A percentile compares a stretch with the other conserved stretches of the same genome.
phyloP scores from a whole-genome alignment of 116 monocot species.

The Zostera marina region DNA sequence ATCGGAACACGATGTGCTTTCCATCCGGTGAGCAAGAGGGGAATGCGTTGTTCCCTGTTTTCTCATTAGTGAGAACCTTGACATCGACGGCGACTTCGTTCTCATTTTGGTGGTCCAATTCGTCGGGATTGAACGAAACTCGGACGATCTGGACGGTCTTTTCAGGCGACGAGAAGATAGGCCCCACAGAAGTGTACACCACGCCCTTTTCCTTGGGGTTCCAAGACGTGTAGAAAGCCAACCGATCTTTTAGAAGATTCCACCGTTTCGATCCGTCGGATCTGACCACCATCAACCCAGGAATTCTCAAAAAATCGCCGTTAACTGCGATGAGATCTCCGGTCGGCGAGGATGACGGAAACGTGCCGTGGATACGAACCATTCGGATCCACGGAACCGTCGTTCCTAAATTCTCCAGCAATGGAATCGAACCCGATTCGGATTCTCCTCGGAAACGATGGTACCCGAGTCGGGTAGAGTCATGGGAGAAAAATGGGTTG shows the following conservation, averaged over 20 bases:
- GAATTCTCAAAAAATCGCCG: slow-evolving; percentile 30
- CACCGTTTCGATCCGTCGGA: slow-evolving; percentile 49
- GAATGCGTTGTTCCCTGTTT: slow-evolving; percentile 69
- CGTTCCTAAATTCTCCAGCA: slow-evolving; percentile 21
- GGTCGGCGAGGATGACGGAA: slow-evolving; percentile 54
- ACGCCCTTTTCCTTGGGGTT: slow-evolving; percentile 54
- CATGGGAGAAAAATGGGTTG: slow-evolving; percentile 62
- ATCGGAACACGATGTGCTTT: slow-evolving; percentile 53
- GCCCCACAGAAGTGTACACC: slow-evolving; percentile 51
- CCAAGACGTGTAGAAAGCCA: slow-evolving; percentile 54
- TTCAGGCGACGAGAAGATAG: slow-evolving; percentile 43
- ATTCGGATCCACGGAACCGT: slow-evolving; percentile 21
- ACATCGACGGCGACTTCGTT: slow-evolving; percentile 14
- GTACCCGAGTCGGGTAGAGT: slow-evolving; percentile 37
- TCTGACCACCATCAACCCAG: slow-evolving; percentile 34
- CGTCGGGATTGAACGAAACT: slow-evolving; percentile 28
- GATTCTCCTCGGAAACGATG: slow-evolving; percentile 62
- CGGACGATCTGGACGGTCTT: slow-evolving; percentile 58
- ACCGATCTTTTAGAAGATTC: slow-evolving; percentile 23
- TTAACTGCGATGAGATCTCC: slow-evolving; percentile 33
- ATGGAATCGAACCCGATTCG: slow-evolving; percentile 17
- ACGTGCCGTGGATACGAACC: slow-evolving; percentile 32
- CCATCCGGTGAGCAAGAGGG: slow-evolving; percentile 75
- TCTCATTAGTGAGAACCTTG: slow-evolving; percentile 43
- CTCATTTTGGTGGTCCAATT: slow-evolving; percentile 12